phyloP scores from a whole-genome alignment of 192 early-diverging fungal species.

The Coemansia sp. region DNA sequence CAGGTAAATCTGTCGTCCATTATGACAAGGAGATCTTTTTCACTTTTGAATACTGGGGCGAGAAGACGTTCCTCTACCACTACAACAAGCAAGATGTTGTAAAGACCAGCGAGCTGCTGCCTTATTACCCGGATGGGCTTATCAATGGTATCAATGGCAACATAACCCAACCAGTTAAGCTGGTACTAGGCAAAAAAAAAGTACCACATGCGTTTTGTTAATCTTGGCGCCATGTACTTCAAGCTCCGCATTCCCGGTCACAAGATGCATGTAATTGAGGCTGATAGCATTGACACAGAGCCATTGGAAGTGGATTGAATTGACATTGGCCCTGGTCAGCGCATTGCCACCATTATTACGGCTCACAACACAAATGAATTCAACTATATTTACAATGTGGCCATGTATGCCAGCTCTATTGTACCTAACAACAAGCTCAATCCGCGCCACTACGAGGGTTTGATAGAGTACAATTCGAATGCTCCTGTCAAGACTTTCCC shows the following conservation, averaged over 20 bases:
- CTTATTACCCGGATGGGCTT: constrained; percentile 6
- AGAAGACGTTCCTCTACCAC: neutral
- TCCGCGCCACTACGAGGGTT: neutral
- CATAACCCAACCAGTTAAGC: constrained; percentile 43
- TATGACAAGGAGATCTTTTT: constrained; percentile 63
- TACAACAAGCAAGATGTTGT: no score
- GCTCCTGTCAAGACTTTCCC: neutral
- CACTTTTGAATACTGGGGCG: constrained; percentile 64
- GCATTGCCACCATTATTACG: constrained; percentile 72
- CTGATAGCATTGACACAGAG: constrained; percentile 65
- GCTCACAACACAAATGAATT: constrained; percentile 51
- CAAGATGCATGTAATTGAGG: constrained; percentile 75
- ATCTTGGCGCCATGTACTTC: constrained; percentile 66
- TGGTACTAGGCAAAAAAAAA: constrained; percentile 71
- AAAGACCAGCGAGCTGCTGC: constrained; percentile 5
- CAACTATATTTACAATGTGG: neutral
- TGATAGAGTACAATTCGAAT: neutral
- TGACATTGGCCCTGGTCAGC: constrained; percentile 67
- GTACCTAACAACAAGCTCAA: neutral
- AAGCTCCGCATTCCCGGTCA: constrained; percentile 74
- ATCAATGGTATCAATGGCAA: constrained; percentile 44
- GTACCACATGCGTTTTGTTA: constrained; percentile 80
- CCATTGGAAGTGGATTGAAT: constrained; percentile 54
- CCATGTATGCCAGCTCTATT: neutral
- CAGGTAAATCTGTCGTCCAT: constrained; percentile 15